Percentiles rank a stretch among this genome's conserved stretches.
phyloP scores from a whole-genome alignment of 1,284 basidiomycete genomes.

The Paramarasmius palmivorus region DNA sequence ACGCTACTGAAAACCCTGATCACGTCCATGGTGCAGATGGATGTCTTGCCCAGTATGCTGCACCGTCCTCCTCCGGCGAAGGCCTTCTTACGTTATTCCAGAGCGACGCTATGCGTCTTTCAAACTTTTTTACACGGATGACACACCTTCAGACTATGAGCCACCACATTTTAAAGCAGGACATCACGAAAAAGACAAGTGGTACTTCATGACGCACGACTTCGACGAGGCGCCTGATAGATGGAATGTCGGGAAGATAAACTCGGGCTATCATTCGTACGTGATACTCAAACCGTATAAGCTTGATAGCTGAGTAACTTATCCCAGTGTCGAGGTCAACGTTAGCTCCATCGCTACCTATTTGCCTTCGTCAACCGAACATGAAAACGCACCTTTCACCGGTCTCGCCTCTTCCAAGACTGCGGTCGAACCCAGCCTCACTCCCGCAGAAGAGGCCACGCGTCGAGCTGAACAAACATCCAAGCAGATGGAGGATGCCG shows the following conservation, averaged over 20 bases:
- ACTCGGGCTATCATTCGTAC: constrained; percentile 73
- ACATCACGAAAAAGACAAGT: constrained; percentile 66
- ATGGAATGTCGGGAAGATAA: constrained; percentile 62
- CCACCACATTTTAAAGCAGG: constrained; percentile 73
- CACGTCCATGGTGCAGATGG: constrained; percentile 74
- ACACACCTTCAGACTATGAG: constrained; percentile 75
- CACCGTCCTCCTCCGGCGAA: neutral
- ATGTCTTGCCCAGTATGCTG: constrained; percentile 64
- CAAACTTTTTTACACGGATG: constrained; percentile 77
- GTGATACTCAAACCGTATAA: constrained; percentile 18
- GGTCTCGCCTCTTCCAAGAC: constrained; percentile 39
- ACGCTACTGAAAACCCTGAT: constrained; percentile 72
- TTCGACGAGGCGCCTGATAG: constrained; percentile 68
- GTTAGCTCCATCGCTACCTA: constrained; percentile 72
- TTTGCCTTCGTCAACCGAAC: constrained; percentile 62
- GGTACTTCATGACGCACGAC: constrained; percentile 77
- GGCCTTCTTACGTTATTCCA: constrained; percentile 27
- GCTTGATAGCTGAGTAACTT: constrained; percentile 11
- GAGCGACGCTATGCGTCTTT: constrained; percentile 81
- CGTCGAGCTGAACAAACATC: constrained; percentile 54
- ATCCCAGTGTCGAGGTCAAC: constrained; percentile 59
- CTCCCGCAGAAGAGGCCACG: constrained; percentile 55
- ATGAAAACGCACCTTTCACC: constrained; percentile 57
- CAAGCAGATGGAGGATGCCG: constrained; percentile 49
- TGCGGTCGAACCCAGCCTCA: constrained; percentile 38